These are phyloP conservation scores for Rhexocercosporidium sp. DNA, from an alignment of 2,329 filamentous ascomycete species.

Conservation along the genomic window DNA sequence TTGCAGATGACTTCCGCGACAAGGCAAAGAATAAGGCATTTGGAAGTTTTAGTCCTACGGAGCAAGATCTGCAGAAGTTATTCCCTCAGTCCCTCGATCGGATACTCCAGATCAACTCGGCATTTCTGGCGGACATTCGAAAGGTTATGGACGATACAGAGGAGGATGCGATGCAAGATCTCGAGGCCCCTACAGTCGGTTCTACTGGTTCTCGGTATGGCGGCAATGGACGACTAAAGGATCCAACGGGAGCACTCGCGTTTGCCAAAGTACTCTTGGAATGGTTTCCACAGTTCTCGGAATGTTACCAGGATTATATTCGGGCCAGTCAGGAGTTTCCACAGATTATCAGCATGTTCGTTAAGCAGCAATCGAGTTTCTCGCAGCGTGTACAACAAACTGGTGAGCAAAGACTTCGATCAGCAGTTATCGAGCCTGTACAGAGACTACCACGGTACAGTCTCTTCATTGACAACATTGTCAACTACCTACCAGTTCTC, in stretches of 20 bases:
- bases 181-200: conserved; percentile 63
- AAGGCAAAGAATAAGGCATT: conserved; percentile 64
- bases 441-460: conserved; percentile 94
- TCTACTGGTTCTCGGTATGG: conserved; percentile 53
- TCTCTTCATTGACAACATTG: conserved; percentile 94
- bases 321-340: conserved; percentile 87
- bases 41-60: conserved; percentile 72
- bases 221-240: conserved; percentile 57
- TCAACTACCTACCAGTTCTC: conserved; percentile 80
- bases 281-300: conserved; percentile 91
- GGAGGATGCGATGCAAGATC: conserved; percentile 76
- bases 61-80: conserved; percentile 73
- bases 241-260: conserved; percentile 77
- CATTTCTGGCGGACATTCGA: conserved; percentile 78
- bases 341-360: conserved; percentile 76
- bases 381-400: conserved; percentile 79
- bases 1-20: conserved; percentile 80
- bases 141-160: conserved; percentile 83
- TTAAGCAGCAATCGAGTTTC: conserved; percentile 83
- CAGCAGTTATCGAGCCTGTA: conserved; percentile 93
- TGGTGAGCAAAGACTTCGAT: conserved; percentile 89
- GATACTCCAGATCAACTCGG: conserved; percentile 82
- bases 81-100: conserved; percentile 82
- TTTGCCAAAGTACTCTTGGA: conserved; percentile 84
- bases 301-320: conserved; percentile 93